Percentiles rank a stretch among this genome's conserved stretches.
These are phyloP conservation scores for Thielaviopsis musarum DNA, from an alignment of 2,329 filamentous ascomycete genomes.

Conservation along the genomic window DNA sequence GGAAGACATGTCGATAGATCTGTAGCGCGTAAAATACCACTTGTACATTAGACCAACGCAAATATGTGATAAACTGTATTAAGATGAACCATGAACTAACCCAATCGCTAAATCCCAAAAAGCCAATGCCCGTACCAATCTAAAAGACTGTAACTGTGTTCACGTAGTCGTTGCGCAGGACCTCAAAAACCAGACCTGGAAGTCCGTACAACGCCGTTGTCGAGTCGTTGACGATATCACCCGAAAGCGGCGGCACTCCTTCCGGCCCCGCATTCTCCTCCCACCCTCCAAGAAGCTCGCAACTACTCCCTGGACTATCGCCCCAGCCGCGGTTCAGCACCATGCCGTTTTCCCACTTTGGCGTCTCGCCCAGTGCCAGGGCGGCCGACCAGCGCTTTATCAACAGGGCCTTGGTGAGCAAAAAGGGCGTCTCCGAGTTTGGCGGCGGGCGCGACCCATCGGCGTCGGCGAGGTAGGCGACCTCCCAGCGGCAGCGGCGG, in stretches of 20 bases:
- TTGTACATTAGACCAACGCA: background rate
- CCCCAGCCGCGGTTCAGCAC: constrained; percentile 82
- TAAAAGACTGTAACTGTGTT: constrained; percentile 81
- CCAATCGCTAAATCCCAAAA: background rate
- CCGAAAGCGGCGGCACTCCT: constrained; percentile 28
- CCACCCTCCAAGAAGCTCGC: constrained; percentile 71
- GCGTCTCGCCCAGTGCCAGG: constrained; percentile 38
- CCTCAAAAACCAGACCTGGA: constrained; percentile 86
- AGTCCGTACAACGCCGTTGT: constrained; percentile 83
- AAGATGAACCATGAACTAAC: background rate
- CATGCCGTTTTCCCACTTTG: constrained; percentile 52
- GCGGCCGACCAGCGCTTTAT: constrained; percentile 52
- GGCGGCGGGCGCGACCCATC: constrained; percentile 19
- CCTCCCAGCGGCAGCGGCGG: constrained; percentile 73
- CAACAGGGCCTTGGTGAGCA: constrained; percentile 52
- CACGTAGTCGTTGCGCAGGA: constrained; percentile 79
- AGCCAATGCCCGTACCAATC: constrained; percentile 14
- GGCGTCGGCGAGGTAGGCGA: constrained; percentile 33
- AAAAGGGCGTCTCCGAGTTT: constrained; percentile 63
- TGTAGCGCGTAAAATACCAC: constrained; percentile 1
- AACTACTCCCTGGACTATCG: constrained; percentile 78
- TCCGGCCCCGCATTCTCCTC: constrained; percentile 46
- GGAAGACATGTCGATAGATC: constrained; percentile 9
- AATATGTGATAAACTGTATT: background rate
- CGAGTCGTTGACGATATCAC: constrained; percentile 38